These are phyloP conservation scores for Fusarium aywerte DNA, from an alignment of 2,329 filamentous ascomycete species.

Conservation along the genomic window DNA sequence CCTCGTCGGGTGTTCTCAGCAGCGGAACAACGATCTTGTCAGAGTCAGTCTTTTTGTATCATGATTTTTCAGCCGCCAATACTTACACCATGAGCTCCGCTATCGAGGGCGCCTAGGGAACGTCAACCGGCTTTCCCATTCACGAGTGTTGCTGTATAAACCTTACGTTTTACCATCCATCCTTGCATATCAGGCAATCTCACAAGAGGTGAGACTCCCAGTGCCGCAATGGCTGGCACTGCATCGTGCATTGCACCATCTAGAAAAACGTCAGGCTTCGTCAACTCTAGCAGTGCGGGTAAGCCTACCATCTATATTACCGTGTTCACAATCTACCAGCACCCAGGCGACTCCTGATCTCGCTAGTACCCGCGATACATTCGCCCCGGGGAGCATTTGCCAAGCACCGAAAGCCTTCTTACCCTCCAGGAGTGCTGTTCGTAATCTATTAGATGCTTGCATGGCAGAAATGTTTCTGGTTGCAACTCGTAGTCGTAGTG, in stretches of 20 bases:
- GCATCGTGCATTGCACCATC: conserved; percentile 65
- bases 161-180: conserved; percentile 59
- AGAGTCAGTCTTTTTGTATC: conserved; percentile 23
- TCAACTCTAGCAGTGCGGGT: background rate
- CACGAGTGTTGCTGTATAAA: background rate
- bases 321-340: conserved; percentile 67
- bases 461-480: conserved; percentile 48
- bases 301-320: conserved; percentile 59
- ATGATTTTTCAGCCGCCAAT: too few species aligned
- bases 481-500: conserved; percentile 11
- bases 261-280: conserved; percentile 28
- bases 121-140: conserved; percentile 2
- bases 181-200: conserved; percentile 64
- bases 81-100: conserved; percentile 62
- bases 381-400: conserved; percentile 72
- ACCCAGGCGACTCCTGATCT: conserved; percentile 74
- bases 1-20: conserved; percentile 57
- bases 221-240: conserved; percentile 62
- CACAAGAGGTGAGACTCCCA: conserved; percentile 57
- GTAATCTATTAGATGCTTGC: conserved; percentile 60
- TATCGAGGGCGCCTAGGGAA: conserved; percentile 58
- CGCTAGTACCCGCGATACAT: conserved; percentile 69
- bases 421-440: conserved; percentile 60
- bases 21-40: conserved; percentile 59
- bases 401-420: conserved; percentile 66